Conservation (phyloP, 2,329 filamentous ascomycete species). For the Pestalotiopsis sp. region DNA sequence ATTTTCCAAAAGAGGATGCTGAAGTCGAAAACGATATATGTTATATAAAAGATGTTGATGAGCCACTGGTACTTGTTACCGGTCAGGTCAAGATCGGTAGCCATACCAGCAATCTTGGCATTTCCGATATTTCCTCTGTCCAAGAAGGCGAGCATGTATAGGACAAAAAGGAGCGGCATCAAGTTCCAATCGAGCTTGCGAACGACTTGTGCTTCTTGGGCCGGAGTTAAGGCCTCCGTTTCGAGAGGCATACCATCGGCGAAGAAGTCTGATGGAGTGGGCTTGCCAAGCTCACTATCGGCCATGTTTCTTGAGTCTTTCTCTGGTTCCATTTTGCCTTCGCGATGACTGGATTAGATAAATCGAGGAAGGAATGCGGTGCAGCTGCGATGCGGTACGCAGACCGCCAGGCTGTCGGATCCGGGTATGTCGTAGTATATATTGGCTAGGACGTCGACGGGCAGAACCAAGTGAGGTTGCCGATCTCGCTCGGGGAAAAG, state of each 20-base stretch:
- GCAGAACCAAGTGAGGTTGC: not conserved
- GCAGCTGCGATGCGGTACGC: not conserved
- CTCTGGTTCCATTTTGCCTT: not conserved
- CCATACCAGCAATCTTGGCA: slow-evolving; percentile 31
- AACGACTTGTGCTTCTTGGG: not conserved
- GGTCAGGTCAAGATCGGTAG: slow-evolving; percentile 31
- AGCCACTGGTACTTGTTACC: slow-evolving; percentile 31
- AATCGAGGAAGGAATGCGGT: not conserved
- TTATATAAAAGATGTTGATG: slow-evolving; percentile 29
- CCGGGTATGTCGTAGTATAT: not conserved
- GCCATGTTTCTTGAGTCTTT: not conserved
- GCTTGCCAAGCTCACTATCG: not conserved
- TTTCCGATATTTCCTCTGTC: slow-evolving; percentile 34
- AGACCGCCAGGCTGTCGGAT: not conserved
- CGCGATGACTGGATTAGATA: not conserved
- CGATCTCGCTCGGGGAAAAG: not conserved
- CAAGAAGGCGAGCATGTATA: slow-evolving; percentile 29
- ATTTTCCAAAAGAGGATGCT: slow-evolving; percentile 43
- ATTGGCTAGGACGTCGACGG: not conserved
- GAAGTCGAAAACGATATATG: slow-evolving; percentile 48
- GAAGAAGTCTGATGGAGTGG: not conserved
- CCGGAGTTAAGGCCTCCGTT: not conserved
- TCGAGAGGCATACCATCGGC: not conserved
- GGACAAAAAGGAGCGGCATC: slow-evolving; percentile 1
- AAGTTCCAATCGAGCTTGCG: slow-evolving; percentile 5